These are phyloP conservation scores for Fusarium nisikadoi DNA, from an alignment of 2,329 filamentous ascomycete genomes.

Conservation along the genomic window DNA sequence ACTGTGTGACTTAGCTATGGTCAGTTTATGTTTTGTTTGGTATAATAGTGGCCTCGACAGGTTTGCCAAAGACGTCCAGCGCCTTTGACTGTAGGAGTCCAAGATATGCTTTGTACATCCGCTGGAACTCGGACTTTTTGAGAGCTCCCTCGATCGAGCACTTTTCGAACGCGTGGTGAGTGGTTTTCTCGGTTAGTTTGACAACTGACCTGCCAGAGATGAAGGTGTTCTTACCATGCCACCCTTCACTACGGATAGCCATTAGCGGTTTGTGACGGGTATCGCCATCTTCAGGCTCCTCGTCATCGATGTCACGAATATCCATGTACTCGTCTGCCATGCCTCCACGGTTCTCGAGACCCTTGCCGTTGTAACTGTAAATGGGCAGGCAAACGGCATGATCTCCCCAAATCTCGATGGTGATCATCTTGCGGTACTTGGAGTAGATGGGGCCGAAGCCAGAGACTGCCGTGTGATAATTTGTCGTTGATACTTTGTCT, in stretches of 20 bases:
- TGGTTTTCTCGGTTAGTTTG: constrained; percentile 35
- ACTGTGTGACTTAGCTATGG: neutral
- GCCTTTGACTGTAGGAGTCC: neutral
- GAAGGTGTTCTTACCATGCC: constrained; percentile 12
- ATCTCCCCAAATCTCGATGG: constrained; percentile 33
- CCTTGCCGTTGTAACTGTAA: constrained; percentile 33
- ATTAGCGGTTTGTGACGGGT: neutral
- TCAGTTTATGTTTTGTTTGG: neutral
- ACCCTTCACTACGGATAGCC: constrained; percentile 7
- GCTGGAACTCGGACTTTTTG: neutral
- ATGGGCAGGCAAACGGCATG: constrained; percentile 34
- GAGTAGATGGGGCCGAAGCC: constrained; percentile 33
- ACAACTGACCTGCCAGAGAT: constrained; percentile 21
- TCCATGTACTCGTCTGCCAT: constrained; percentile 34
- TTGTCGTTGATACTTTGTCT: neutral
- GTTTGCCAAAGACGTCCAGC: constrained; percentile 10
- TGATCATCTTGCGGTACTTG: constrained; percentile 41
- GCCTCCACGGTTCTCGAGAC: constrained; percentile 13
- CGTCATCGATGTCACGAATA: constrained; percentile 23
- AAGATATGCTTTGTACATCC: constrained; percentile 5
- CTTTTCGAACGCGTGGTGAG: constrained; percentile 1
- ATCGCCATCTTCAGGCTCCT: neutral
- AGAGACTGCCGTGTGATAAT: constrained; percentile 19
- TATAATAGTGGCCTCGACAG: constrained; percentile 1
- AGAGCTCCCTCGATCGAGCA: constrained; percentile 37